Base-by-base conservation (phyloP, 352 stramenopile species). In the Blastocystis sp. region DNA sequence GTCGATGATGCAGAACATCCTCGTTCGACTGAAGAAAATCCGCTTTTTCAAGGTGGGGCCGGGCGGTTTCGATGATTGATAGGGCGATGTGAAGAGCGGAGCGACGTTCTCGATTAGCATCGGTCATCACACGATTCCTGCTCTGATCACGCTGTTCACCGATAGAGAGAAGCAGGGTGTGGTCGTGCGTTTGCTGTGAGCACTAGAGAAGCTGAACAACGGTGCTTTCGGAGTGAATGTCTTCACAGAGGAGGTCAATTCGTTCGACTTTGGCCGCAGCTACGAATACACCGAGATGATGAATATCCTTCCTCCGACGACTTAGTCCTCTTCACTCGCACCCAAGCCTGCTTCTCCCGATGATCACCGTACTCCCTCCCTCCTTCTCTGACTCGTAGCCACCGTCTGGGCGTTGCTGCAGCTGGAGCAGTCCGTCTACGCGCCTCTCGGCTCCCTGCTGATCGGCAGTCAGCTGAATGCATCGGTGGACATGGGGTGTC, bases 391-490 rank as follows among this genome's bases (percentile, higher is more conserved):
- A 55, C 50, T 39, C 34, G 82, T 62, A 77, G 89, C 56, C 1
- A n/a, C 68, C 8, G 62, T 75, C 1, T 94, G 94, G 59, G 93
- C 91, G 20, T 63, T 95, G 53, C 90, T 95, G 1, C 92, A 95
- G 90, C 93, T 95, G 26, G 93, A 95, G 26, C 91, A 92, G 26
- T 87, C 89, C 6, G 90, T 95, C 20, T 92, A 94, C 53, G 94
- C 92, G 53, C 92, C 91, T 34, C 90, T 91, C 0, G 87, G 90
- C 1, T 90, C 91, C 0, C 79, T 95, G 3, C 90, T 95, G 2
- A 93, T 96, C 18, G 94, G 93, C 63, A 94, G 92, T 1, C 93
- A 93, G 0, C 91, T 95, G 0, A 93, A 95, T 79, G 92, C 94
- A 37, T 90, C 92, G 0, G 94, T 94, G 63, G 90, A 90, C 9